These are phyloP conservation scores for Sporisorium sorghi DNA, from an alignment of 1,284 basidiomycete species.

Conservation along the genomic window DNA sequence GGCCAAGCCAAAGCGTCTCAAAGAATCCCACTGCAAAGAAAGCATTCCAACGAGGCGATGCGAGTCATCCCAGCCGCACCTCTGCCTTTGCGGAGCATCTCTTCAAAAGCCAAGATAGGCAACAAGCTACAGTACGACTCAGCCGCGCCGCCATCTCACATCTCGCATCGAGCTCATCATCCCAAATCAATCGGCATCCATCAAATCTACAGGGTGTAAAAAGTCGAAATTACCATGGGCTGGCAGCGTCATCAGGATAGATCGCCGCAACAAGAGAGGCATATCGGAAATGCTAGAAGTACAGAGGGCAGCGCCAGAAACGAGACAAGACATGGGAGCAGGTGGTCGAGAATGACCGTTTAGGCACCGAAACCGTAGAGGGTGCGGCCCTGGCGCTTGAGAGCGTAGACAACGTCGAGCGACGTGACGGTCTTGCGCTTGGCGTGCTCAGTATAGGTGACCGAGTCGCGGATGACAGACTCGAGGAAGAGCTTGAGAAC, in stretches of 20 bases:
- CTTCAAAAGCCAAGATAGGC: no score
- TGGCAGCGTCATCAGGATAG: constrained; percentile 39
- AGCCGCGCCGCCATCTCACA: background rate
- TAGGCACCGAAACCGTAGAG: constrained; percentile 76
- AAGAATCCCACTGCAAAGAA: background rate
- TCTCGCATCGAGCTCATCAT: background rate
- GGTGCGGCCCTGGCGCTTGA: constrained; percentile 83
- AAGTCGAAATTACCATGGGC: constrained; percentile 51
- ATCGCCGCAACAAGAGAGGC: constrained; percentile 50
- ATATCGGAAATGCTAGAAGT: constrained; percentile 57
- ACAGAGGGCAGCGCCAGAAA: constrained; percentile 49
- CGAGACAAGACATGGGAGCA: constrained; percentile 28
- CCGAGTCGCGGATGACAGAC: constrained; percentile 87
- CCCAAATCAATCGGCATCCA: no score
- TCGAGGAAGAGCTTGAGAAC: constrained; percentile 84
- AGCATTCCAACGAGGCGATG: no score
- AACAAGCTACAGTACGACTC: no score
- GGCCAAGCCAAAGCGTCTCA: no score
- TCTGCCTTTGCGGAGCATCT: no score
- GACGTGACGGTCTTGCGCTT: constrained; percentile 93
- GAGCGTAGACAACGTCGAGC: constrained; percentile 90
- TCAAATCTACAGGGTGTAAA: constrained; percentile 40
- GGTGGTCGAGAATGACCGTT: constrained; percentile 16
- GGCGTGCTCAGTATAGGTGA: constrained; percentile 93
- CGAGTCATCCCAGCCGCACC: no score